phyloP scores from a whole-genome alignment of 75 land plant genomes.

The Cunninghamia lanceolata region DNA sequence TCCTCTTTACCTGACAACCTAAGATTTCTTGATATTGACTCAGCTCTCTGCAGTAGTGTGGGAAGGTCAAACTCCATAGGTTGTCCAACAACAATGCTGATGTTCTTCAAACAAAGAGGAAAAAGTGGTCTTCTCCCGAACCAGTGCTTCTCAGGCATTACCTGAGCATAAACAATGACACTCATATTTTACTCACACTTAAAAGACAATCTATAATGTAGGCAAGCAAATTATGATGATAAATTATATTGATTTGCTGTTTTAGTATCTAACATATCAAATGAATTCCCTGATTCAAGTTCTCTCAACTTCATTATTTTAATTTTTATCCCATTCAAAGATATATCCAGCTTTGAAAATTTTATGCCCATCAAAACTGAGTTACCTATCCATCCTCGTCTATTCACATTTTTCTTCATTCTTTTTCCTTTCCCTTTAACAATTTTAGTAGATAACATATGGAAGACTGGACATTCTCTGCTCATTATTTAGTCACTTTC shows the following conservation, averaged over 20 bases:
- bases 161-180: constrained; percentile 35
- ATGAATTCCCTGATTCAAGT: not conserved
- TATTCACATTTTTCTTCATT: not conserved
- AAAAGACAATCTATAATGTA: not conserved
- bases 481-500: not conserved
- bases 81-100: constrained; percentile 78
- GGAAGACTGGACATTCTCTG: not conserved
- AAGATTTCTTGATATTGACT: constrained; percentile 14
- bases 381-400: not conserved
- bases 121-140: constrained; percentile 72
- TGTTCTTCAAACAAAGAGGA: constrained; percentile 70
- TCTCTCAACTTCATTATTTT: not conserved
- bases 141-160: constrained; percentile 83
- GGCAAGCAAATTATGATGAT: not conserved
- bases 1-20: constrained; percentile 8
- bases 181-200: not conserved
- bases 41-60: constrained; percentile 48
- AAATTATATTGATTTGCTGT: not conserved
- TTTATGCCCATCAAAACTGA: not conserved
- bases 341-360: not conserved
- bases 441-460: not conserved
- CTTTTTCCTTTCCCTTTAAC: not conserved
- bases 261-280: not conserved
- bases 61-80: constrained; percentile 83
- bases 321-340: not conserved